Evolutionary conservation across 768 basidiomycete species (phyloP), one percentile per base, ranked within the genome.

Genomic region (Pleurotus citrinopileatus): DNA sequence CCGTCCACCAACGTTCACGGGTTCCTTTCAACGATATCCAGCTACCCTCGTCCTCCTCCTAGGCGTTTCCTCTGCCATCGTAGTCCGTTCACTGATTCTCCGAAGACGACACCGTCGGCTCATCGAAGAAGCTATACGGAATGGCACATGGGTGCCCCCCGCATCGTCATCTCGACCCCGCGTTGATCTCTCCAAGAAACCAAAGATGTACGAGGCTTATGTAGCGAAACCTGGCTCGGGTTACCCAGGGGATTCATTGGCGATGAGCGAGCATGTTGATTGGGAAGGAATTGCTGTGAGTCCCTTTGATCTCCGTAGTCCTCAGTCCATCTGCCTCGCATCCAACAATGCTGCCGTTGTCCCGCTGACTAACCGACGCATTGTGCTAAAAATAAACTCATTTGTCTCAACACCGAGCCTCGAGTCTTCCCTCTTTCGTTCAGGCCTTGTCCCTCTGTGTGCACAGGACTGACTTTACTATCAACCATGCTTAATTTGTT

Each of bases 21-120:
- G 15, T 9, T 7, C 40, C 7, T 20, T 15, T 6, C 7, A 9
- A 7, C 40, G 20, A 15, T 10, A 44, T 20, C 19, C 81, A 45
- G 86, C 86, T 2, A 87, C 87, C 2, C 78, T 88, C 47, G 77
- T 87, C 55, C 79, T 87, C 19, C 78, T 89, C 17, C 76, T 88
- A 20, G 73, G 75, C 36, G 80, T 89, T n/a, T 86, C 84, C 7
- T 79, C 79, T 2, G 83, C 83, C 10, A 86, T 88, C 62, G 78
- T 88, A 56, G 59, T 80, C 42, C 83, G 87, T 29, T 86, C 84
- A 19, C 75, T 86, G 55, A 57, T 87, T 36, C 73, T 87, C n/a
- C 77, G 87, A 2, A 69, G 84, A 12, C 77, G 87, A 3, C 82
- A 84, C 54, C 76, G 80, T 15, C 75, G 73, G 4, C 63, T 83